phyloP scores from a whole-genome alignment of 2,329 filamentous ascomycete genomes.

The Microcyclospora tardicrescens region DNA sequence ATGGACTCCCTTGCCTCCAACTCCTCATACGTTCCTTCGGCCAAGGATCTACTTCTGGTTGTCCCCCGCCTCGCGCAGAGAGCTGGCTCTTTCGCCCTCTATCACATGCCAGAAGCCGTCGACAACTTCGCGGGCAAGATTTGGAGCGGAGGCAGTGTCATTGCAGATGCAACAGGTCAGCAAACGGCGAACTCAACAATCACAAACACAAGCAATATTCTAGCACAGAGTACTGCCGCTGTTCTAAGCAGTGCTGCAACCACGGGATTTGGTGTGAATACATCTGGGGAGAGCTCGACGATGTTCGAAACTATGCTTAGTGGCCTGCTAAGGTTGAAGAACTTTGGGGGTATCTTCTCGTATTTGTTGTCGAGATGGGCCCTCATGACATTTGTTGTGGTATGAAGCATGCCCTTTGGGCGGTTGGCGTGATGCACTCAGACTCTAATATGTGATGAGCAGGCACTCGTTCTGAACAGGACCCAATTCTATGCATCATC shows the following conservation, averaged over 20 bases:
- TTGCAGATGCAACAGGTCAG: conserved; percentile 45
- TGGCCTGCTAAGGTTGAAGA: conserved; percentile 30
- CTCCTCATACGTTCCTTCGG: conserved; percentile 38
- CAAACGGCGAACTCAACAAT: conserved; percentile 29
- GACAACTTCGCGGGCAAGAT: conserved; percentile 39
- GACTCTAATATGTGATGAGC: not conserved
- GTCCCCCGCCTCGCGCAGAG: conserved; percentile 58
- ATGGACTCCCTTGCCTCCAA: conserved; percentile 7
- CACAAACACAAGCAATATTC: conserved; percentile 25
- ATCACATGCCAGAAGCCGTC: conserved; percentile 46
- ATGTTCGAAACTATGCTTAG: conserved; percentile 13
- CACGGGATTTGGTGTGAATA: conserved; percentile 10
- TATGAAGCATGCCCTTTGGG: conserved; percentile 21
- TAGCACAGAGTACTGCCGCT: conserved; percentile 32
- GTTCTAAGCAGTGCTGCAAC: conserved; percentile 15
- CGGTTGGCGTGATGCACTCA: conserved; percentile 1
- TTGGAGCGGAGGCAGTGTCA: conserved; percentile 44
- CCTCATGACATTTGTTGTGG: conserved; percentile 69
- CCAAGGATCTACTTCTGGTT: conserved; percentile 56
- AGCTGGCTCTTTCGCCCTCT: conserved; percentile 46
- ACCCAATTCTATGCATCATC: conserved; percentile 90
- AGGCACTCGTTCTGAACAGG: conserved; percentile 77
- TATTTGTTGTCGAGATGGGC: conserved; percentile 92
- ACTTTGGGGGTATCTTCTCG: conserved; percentile 73
- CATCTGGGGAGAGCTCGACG: conserved; percentile 5